Evolutionary conservation across 2,329 filamentous ascomycete genomes (phyloP), one percentile per base, ranked within the genome.

Genomic region (Dactylellina cionopaga): DNA sequence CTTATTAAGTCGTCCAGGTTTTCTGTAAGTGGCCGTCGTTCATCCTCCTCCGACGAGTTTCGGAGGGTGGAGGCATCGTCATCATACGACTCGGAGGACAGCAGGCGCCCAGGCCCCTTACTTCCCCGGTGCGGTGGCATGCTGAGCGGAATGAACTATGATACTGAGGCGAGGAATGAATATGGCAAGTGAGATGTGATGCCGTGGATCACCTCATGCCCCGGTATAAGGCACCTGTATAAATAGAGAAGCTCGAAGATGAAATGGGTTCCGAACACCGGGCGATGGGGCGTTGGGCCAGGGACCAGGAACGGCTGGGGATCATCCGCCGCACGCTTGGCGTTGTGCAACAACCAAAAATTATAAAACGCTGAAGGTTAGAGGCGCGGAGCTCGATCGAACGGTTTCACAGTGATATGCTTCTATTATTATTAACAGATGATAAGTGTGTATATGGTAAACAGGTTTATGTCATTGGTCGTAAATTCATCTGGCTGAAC

Each of bases 21-120:
- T 75, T 92, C 89, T 80, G 88, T 90, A 78, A 92, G 90, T 65
- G 87, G 89, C 78, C 92, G 89, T 79, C 91, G 89, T 77, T 90
- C 89, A 81, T 85, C 88, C 33, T 78, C 78, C 17, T 62, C 56
- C 44, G 81, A 82, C 2, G 80, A 78, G 76, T 85, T 88, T 77
- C 88, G 85, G 41, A 91, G 81, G 5, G 89, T 90, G 10, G 86
- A 82, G 58, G 87, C 88, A 79, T 92, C 90, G 76, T 88, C 88
- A 75, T 91, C 89, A 82, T 90, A 89, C 49, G 83, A 84, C 73
- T 83, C 80, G 39, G 88, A 88, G 10, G 88, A 89, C 47, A 91
- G 85, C 49, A 90, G 83, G 44, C 62, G 41, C 27, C 59, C 52
- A 24, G 69, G 52, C 66, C 66, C 66, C 66, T 71, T 64, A 71